Conservation (phyloP, 306 rosid species). For the Fragaria iinumae region DNA sequence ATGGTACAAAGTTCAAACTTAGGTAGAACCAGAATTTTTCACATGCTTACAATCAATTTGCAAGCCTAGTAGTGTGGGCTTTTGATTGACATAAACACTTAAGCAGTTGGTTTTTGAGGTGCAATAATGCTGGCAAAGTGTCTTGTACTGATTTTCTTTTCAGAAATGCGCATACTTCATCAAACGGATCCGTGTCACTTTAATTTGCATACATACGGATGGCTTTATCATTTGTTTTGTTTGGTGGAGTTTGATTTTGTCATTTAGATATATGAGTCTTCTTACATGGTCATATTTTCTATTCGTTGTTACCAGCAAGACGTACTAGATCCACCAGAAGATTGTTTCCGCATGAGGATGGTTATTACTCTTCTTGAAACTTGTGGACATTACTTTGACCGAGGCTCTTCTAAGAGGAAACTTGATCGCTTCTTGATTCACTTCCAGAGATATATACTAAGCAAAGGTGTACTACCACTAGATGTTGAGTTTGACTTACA, state of each 20-base stretch:
- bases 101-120: not conserved
- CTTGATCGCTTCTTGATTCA: conserved; percentile 81
- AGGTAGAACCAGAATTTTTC: not conserved
- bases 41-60: not conserved
- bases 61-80: not conserved
- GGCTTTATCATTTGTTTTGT: not conserved
- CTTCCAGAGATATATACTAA: conserved; percentile 87
- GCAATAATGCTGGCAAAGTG: not conserved
- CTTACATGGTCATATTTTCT: conserved; percentile 25
- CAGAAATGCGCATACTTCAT: not conserved
- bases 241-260: not conserved
- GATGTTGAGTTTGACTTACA: conserved; percentile 93
- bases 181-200: not conserved
- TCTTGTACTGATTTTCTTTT: not conserved
- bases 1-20: not conserved
- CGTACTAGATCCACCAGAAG: conserved; percentile 90
- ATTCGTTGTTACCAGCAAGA: conserved; percentile 69
- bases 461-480: conserved; percentile 86
- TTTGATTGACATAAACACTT: not conserved
- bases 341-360: conserved; percentile 96
- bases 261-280: conserved; percentile 15
- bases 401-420: conserved; percentile 97
- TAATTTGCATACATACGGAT: not conserved
- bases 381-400: conserved; percentile 97
- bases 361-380: conserved; percentile 89